Conservation (phyloP, 139 green algal genomes). For the Picochlorum sp. region DNA sequence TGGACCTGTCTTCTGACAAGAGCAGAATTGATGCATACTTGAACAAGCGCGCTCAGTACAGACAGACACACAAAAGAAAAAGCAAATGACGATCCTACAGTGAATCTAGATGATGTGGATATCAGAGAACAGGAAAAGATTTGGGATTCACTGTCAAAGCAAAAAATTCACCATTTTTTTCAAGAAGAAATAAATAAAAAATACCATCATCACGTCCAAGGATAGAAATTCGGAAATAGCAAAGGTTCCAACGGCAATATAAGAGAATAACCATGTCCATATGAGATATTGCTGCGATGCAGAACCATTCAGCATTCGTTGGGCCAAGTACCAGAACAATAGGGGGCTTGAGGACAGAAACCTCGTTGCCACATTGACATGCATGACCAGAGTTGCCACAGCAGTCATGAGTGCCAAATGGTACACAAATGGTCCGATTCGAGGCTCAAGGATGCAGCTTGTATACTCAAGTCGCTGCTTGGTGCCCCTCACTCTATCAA, state of each 20-base stretch:
- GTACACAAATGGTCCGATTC: constrained; percentile 49
- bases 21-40: constrained; percentile 43
- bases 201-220: constrained; percentile 48
- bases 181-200: constrained; percentile 1
- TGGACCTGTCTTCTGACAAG: constrained; percentile 54
- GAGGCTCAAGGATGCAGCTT: constrained; percentile 6
- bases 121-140: neutral
- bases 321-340: constrained; percentile 66
- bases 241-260: constrained; percentile 48
- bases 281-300: constrained; percentile 4
- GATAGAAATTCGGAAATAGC: constrained; percentile 70
- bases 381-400: constrained; percentile 57
- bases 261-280: constrained; percentile 55
- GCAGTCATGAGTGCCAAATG: constrained; percentile 61
- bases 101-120: neutral
- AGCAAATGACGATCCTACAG: neutral
- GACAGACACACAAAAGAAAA: neutral
- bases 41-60: too few species aligned
- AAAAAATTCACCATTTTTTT: neutral
- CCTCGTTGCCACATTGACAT: constrained; percentile 70
- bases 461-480: constrained; percentile 2
- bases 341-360: constrained; percentile 69
- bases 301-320: neutral
- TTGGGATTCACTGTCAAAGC: neutral
- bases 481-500: neutral